Evolutionary conservation across 306 rosid species (phyloP).

Genomic region (Castanospermum australe): DNA sequence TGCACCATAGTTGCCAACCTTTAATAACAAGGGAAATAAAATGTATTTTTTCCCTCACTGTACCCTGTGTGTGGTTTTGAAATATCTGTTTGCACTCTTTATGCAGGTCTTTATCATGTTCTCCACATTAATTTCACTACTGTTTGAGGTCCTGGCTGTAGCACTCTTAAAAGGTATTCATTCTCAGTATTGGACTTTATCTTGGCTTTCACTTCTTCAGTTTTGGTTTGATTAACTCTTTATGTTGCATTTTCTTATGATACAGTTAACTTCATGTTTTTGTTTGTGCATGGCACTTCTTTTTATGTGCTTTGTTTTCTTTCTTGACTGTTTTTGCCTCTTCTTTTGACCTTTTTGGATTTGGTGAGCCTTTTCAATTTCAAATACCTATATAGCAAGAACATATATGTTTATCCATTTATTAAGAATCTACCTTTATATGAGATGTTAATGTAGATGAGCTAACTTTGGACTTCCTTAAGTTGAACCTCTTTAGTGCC

Average conservation of each 20-base stretch:
- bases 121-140: constrained; percentile 59
- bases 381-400: neutral
- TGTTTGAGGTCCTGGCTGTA: constrained; percentile 69
- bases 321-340: neutral
- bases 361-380: neutral
- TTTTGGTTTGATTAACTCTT: neutral
- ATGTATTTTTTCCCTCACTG: neutral
- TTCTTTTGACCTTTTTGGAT: neutral
- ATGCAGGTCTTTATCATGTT: constrained; percentile 86
- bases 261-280: constrained; percentile 15
- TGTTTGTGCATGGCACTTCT: constrained; percentile 9
- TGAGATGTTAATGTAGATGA: neutral
- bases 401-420: neutral
- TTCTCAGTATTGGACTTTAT: neutral
- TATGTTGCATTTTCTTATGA: neutral
- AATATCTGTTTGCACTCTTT: constrained; percentile 14
- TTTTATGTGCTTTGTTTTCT: constrained; percentile 9
- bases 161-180: constrained; percentile 71
- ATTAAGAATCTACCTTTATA: neutral
- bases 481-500: neutral
- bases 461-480: neutral
- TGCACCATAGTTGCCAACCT: neutral
- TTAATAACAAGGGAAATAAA: neutral
- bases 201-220: constrained; percentile 20
- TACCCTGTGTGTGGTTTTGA: constrained; percentile 16